Evolutionary conservation across 2,329 filamentous ascomycete genomes (phyloP).

Genomic region (Zymoseptoria ardabiliae): DNA sequence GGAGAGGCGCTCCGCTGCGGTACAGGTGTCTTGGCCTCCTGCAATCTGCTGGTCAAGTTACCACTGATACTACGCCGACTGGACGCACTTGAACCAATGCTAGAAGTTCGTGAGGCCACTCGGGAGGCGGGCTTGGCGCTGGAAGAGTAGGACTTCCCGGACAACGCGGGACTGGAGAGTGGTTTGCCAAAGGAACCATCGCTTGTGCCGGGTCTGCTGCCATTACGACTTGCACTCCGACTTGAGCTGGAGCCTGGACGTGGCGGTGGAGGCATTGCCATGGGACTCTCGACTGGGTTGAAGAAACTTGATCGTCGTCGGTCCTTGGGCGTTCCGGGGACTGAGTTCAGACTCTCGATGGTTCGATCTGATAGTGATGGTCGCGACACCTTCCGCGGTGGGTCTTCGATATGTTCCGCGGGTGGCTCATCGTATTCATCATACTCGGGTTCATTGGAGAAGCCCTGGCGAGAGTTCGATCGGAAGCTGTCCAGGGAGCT

Average conservation of each 20-base stretch:
- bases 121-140: slow-evolving; percentile 27
- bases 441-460: slow-evolving; percentile 21
- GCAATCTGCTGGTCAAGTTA: slow-evolving; percentile 18
- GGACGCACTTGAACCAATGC: slow-evolving; percentile 18
- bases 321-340: slow-evolving; percentile 69
- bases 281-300: slow-evolving; percentile 50
- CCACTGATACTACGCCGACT: slow-evolving; percentile 24
- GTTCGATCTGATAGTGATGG: slow-evolving; percentile 73
- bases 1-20: slow-evolving; percentile 11
- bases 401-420: slow-evolving; percentile 11
- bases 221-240: slow-evolving; percentile 34
- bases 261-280: slow-evolving; percentile 48
- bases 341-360: slow-evolving; percentile 70
- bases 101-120: slow-evolving; percentile 17
- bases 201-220: slow-evolving; percentile 44
- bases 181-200: slow-evolving; percentile 31
- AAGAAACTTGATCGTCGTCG: slow-evolving; percentile 68
- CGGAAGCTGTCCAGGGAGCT: slow-evolving; percentile 38
- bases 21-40: slow-evolving; percentile 12
- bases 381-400: slow-evolving; percentile 33
- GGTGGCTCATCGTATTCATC: slow-evolving; percentile 16
- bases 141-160: slow-evolving; percentile 28
- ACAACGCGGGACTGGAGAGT: slow-evolving; percentile 26
- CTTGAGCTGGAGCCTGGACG: slow-evolving; percentile 56
- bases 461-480: slow-evolving; percentile 34